A percentile compares a stretch with the other conserved stretches of the same genome.
Conservation (phyloP, 1,139 yeast species). For the Scheffersomyces titani region DNA sequence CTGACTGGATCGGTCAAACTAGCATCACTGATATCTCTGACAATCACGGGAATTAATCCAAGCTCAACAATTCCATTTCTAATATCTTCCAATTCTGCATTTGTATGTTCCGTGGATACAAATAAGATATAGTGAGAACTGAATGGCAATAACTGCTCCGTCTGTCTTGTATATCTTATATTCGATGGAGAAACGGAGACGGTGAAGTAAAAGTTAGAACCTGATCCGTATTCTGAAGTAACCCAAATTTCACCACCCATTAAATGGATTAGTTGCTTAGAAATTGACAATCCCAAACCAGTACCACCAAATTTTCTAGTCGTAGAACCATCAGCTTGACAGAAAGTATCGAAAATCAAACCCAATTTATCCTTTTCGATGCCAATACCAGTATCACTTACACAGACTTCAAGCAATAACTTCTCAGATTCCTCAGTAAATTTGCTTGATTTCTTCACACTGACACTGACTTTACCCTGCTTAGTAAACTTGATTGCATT, state of each 20-base stretch:
- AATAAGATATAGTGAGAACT: slow-evolving; percentile 68
- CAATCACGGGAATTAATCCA: slow-evolving; percentile 52
- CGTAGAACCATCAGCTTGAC: slow-evolving; percentile 92
- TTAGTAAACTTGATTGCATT: slow-evolving; percentile 87
- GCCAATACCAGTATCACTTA: slow-evolving; percentile 88
- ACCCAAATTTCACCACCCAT: slow-evolving; percentile 96
- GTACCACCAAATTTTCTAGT: slow-evolving; percentile 93
- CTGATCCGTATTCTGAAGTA: slow-evolving; percentile 75
- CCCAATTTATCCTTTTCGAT: slow-evolving; percentile 82
- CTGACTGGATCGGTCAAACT: slow-evolving; percentile 55
- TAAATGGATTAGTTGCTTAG: slow-evolving; percentile 79
- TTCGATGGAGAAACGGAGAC: slow-evolving; percentile 76
- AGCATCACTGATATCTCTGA: slow-evolving; percentile 52
- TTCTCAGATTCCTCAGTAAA: slow-evolving; percentile 50
- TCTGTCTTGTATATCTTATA: slow-evolving; percentile 60
- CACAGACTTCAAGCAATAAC: slow-evolving; percentile 77
- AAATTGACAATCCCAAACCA: slow-evolving; percentile 75
- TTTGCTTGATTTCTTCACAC: slow-evolving; percentile 55
- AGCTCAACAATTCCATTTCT: slow-evolving; percentile 40
- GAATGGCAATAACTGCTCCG: slow-evolving; percentile 74
- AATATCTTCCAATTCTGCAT: slow-evolving; percentile 49
- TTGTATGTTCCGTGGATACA: slow-evolving; percentile 64
- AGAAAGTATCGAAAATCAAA: slow-evolving; percentile 81
- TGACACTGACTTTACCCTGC: slow-evolving; percentile 71
- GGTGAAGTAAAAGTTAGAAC: slow-evolving; percentile 80